Evolutionary conservation across 352 stramenopile species (phyloP).

Genomic region (Globisporangium cystogenes): DNA sequence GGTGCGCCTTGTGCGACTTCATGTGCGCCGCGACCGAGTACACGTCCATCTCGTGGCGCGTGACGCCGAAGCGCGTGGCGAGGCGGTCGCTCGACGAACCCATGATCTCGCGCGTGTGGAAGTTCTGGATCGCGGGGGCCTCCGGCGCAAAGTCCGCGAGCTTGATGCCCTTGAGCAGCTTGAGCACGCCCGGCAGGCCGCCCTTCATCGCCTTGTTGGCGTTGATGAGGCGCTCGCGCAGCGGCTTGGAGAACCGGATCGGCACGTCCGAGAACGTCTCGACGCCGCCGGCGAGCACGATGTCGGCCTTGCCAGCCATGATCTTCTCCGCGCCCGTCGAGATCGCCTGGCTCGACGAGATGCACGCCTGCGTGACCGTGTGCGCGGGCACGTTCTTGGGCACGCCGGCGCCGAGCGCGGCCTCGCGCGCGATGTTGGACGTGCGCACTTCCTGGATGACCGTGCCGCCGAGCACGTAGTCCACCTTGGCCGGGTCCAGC

Average conservation of each 20-base stretch:
- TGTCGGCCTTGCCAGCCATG: slow-evolving; percentile 90
- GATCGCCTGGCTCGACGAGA: slow-evolving; percentile 96
- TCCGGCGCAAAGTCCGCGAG: slow-evolving; percentile 89
- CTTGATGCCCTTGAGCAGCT: slow-evolving; percentile 94
- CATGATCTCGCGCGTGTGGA: slow-evolving; percentile 98
- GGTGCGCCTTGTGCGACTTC: slow-evolving; percentile 93
- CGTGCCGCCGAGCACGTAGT: slow-evolving; percentile 96
- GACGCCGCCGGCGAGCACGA: slow-evolving; percentile 94
- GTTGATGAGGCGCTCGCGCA: slow-evolving; percentile 75
- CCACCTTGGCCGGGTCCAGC: slow-evolving; percentile 92
- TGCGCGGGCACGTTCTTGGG: slow-evolving; percentile 92
- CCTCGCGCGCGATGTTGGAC: slow-evolving; percentile 97
- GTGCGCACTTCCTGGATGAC: slow-evolving; percentile 97
- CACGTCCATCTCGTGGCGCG: slow-evolving; percentile 94
- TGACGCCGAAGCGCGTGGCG: slow-evolving; percentile 92
- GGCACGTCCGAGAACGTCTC: slow-evolving; percentile 98
- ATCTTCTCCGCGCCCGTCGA: slow-evolving; percentile 95
- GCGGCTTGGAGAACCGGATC: slow-evolving; percentile 92
- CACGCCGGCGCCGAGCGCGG: slow-evolving; percentile 94
- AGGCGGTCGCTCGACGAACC: slow-evolving; percentile 96
- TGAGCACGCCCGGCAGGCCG: slow-evolving; percentile 82
- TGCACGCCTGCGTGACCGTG: slow-evolving; percentile 96
- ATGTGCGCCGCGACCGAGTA: slow-evolving; percentile 95
- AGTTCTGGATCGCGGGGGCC: slow-evolving; percentile 97
- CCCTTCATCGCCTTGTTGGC: slow-evolving; percentile 96